Base-by-base conservation (phyloP, 108 stramenopile genomes). In the Skeletonema potamos region DNA sequence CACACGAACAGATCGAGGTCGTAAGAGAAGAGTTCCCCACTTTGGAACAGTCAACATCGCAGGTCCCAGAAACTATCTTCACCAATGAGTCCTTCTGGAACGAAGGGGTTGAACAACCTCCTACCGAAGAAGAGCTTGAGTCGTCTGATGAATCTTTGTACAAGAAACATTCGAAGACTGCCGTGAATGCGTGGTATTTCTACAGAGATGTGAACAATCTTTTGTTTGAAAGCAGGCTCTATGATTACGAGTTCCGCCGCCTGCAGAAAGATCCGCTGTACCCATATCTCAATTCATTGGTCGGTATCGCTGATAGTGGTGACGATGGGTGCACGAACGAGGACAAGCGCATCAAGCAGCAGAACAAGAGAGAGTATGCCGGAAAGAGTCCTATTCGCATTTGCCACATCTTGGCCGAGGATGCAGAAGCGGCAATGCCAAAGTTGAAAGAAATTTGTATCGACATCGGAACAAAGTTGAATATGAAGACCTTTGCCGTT, bases 221-320 rank as follows among this genome's bases (percentile, higher is more conserved):
- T 10, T 63, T 80, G 13, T 70, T 62, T 27, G 71, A 80, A 6
- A 74, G 72, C 28, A 69, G 74, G 15, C 54, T 63, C n/a, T 80
- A 80, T 48, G 79, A 80, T 12, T 69, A 80, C 55, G 60, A 63
- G 39, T 80, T 66, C 48, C 22, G 61, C 12, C n/a, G 11, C 6
- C 32, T 80, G 27, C 68, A 80, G 63, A 54, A 75, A 6, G 79
- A 80, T 43, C 79, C 79, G 26, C 62, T 80, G 4, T 80, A 80
- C 20, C 74, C 79, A 18, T 80, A 80, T 26, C 59, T 80, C 18
- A 64, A 80, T 62, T 75, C 74, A 3, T 57, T 79, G 29, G 37
- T 72, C n/a, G 77, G 77, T 7, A 68, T 79, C 33, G 59, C 72
- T 26, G 77, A 79, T 30, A 46, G 74, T 56, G 70, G 68, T 28